These are phyloP conservation scores for Rhododendron henanense DNA, from an alignment of 148 eudicot genomes.

Conservation along the genomic window DNA sequence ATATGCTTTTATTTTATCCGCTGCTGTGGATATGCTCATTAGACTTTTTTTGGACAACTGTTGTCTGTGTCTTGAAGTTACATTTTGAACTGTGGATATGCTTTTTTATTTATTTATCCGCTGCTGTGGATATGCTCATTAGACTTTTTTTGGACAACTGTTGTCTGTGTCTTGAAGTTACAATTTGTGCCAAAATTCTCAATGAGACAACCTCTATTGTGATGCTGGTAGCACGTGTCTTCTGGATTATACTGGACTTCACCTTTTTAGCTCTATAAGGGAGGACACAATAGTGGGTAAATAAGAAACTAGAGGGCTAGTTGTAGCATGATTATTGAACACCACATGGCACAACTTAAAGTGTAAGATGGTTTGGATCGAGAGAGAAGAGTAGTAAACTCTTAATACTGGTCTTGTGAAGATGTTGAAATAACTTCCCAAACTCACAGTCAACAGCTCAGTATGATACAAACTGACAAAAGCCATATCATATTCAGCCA, in stretches of 20 bases:
- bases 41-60: not conserved
- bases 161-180: not conserved
- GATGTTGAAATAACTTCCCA: not conserved
- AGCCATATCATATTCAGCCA: not conserved
- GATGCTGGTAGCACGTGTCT: not conserved
- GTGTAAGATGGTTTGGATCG: not conserved
- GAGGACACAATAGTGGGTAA: not conserved
- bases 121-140: not conserved
- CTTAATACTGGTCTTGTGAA: not conserved
- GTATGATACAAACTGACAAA: not conserved
- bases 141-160: not conserved
- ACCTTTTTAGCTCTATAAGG: not conserved
- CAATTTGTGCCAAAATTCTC: not conserved
- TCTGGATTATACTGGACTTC: not conserved
- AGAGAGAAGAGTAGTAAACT: not conserved
- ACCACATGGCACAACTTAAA: not conserved
- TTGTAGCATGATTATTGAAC: not conserved
- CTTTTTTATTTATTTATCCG: no score
- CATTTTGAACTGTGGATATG: no score
- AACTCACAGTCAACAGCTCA: not conserved
- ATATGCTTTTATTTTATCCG: no score
- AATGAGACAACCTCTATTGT: not conserved
- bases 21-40: not conserved
- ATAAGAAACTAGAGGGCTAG: not conserved
- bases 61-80: not conserved